phyloP scores from a whole-genome alignment of 202 grass and related monocot species.

The Musa balbisiana region DNA sequence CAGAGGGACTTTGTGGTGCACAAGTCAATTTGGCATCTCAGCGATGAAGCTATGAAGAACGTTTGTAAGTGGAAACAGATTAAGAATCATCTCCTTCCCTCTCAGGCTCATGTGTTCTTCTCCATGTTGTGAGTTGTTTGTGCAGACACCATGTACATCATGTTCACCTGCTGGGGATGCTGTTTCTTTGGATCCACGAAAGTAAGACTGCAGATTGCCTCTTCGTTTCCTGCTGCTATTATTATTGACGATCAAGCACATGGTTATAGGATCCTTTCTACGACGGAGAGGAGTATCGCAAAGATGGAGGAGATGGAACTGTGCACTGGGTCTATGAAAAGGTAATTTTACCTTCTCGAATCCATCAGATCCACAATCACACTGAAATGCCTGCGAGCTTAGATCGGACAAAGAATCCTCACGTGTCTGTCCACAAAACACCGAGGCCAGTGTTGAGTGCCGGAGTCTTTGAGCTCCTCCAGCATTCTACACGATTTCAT shows the following conservation, averaged over 20 bases:
- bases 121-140: not conserved
- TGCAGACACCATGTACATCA: conserved; percentile 76
- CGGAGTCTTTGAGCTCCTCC: not conserved
- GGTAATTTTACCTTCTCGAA: conserved; percentile 26
- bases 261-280: conserved; percentile 61
- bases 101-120: not conserved
- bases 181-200: conserved; percentile 88
- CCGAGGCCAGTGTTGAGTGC: no score
- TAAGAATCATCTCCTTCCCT: not conserved
- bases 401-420: no score
- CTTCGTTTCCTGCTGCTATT: not conserved
- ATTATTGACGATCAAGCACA: not conserved
- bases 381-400: no score
- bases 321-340: conserved; percentile 81
- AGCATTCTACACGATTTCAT: not conserved
- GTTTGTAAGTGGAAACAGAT: conserved; percentile 46
- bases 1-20: conserved; percentile 63
- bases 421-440: no score
- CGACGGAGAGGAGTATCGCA: conserved; percentile 67
- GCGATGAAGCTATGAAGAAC: conserved; percentile 59
- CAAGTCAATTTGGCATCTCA: conserved; percentile 90
- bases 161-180: conserved; percentile 81
- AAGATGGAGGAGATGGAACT: conserved; percentile 59
- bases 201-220: conserved; percentile 27
- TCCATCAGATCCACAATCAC: not conserved